Evolutionary conservation across 2,329 filamentous ascomycete genomes (phyloP), one percentile per base, ranked within the genome.

Genomic region (Alternaria metachromatica): DNA sequence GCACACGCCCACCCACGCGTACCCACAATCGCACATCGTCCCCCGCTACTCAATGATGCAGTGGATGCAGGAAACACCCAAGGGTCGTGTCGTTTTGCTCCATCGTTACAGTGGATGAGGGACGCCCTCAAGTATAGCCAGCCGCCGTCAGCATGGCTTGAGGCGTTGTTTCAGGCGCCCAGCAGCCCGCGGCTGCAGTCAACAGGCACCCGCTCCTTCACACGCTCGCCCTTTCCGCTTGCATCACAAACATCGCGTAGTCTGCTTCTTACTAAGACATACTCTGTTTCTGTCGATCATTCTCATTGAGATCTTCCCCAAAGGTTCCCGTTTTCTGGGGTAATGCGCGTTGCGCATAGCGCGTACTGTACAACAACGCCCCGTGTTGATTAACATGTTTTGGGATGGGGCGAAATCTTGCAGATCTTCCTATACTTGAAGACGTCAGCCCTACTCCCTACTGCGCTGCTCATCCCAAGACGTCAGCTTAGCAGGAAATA

Each of bases 151-250:
- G 21, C 37, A 21, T 28, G 41, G 48, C 41, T 51, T 43, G 18
- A n/a, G 55, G 55, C 41, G 48, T 30, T 54, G 37, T 46, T 58
- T 58, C 49, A 62, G 55, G 60, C 60, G 26, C 53, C 60, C 60
- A 54, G 48, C 37, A 41, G 43, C 28, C 55, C 55, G 48, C 55
- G 41, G 48, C 49, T 23, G 41, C 46, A 45, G 50, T 21, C 46
- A 57, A 49, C 30, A 37, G 46, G 25, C 20, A 37, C 30, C 43
- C 41, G 28, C 43, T 61, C 15, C 45, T 50, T 57, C 44, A 18
- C 3, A 33, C 37, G 23, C 37, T 15, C 37, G 11, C 25, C 23
- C 41, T 53, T 41, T 23, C 37, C 55, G 20, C 15, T 21, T 25
- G 45, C 49, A 20, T 18, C 48, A 48, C 41, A 44, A 33, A 41